phyloP scores from a whole-genome alignment of 495 filamentous ascomycete species.

The Podospora fimiseda region DNA sequence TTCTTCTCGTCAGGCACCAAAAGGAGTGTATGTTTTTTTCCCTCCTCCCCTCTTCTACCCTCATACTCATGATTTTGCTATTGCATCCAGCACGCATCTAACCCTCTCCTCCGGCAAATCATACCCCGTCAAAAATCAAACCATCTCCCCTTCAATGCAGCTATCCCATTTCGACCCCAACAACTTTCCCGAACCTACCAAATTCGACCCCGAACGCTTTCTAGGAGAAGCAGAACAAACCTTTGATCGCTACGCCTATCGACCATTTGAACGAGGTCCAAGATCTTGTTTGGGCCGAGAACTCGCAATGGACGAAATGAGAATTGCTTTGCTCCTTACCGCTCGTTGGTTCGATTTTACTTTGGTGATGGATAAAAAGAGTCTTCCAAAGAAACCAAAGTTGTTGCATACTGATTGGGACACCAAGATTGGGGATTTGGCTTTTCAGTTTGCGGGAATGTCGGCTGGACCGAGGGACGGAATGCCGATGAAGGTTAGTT shows the following conservation, averaged over 20 bases:
- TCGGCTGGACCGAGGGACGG: slow-evolving; percentile 2
- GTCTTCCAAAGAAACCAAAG: background rate
- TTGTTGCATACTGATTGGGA: slow-evolving; percentile 1
- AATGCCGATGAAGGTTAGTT: background rate
- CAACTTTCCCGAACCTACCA: background rate
- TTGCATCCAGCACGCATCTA: too few species aligned
- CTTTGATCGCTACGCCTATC: background rate
- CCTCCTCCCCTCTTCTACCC: background rate
- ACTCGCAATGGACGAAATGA: slow-evolving; percentile 8
- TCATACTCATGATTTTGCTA: too few species aligned
- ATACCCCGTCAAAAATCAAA: background rate
- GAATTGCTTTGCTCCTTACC: background rate
- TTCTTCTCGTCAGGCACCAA: slow-evolving; percentile 1
- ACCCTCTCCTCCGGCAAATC: too few species aligned
- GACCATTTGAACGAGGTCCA: slow-evolving; percentile 3
- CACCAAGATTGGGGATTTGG: background rate
- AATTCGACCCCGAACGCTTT: slow-evolving; percentile 9
- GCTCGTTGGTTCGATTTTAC: slow-evolving; percentile 7
- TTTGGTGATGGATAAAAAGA: background rate
- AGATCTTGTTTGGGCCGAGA: background rate
- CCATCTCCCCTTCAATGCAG: background rate
- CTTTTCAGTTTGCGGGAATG: background rate
- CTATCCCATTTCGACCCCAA: slow-evolving; percentile 5
- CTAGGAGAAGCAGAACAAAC: background rate
- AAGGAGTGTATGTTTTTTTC: slow-evolving; percentile 5